These are phyloP conservation scores for Yamadazyma philogaea DNA, from an alignment of 805 yeast genomes.

Conservation along the genomic window DNA sequence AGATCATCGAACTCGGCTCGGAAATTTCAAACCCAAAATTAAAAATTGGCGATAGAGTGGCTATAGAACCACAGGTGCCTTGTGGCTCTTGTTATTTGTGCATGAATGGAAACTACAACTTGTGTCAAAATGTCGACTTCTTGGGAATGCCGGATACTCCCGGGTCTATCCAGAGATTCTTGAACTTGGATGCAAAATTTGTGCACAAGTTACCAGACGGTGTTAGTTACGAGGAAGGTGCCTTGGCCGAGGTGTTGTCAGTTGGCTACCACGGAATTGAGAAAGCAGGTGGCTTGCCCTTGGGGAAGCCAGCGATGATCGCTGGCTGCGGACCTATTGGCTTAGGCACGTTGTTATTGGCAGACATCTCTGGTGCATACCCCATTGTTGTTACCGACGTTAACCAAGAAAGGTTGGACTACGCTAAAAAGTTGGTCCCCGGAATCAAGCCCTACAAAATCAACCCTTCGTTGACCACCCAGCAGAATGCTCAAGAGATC, in stretches of 20 bases:
- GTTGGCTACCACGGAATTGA: constrained; percentile 25
- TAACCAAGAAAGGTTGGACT: constrained; percentile 21
- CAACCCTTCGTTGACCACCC: constrained; percentile 9
- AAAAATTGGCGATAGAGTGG: constrained; percentile 47
- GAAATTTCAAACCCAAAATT: constrained; percentile 37
- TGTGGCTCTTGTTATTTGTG: constrained; percentile 37
- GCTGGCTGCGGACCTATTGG: constrained; percentile 31
- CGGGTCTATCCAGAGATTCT: constrained; percentile 19
- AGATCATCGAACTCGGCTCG: constrained; percentile 48
- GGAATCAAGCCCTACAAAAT: constrained; percentile 12
- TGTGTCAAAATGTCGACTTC: constrained; percentile 19
- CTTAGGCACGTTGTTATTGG: constrained; percentile 20
- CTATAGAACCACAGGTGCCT: constrained; percentile 56
- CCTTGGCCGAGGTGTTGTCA: constrained; percentile 24
- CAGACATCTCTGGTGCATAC: constrained; percentile 22
- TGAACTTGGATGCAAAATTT: constrained; percentile 17
- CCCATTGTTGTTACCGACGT: constrained; percentile 24
- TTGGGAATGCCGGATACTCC: constrained; percentile 18
- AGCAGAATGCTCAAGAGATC: constrained; percentile 15
- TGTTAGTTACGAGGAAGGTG: constrained; percentile 25
- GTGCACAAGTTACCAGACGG: constrained; percentile 22
- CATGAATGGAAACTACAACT: constrained; percentile 22
- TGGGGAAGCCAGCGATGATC: constrained; percentile 21
- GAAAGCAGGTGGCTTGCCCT: constrained; percentile 17
- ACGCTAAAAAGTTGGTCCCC: constrained; percentile 19